Evolutionary conservation across 495 filamentous ascomycete genomes (phyloP), one percentile per base, ranked within the genome.

Genomic region (Antarctomyces pellizariae): DNA sequence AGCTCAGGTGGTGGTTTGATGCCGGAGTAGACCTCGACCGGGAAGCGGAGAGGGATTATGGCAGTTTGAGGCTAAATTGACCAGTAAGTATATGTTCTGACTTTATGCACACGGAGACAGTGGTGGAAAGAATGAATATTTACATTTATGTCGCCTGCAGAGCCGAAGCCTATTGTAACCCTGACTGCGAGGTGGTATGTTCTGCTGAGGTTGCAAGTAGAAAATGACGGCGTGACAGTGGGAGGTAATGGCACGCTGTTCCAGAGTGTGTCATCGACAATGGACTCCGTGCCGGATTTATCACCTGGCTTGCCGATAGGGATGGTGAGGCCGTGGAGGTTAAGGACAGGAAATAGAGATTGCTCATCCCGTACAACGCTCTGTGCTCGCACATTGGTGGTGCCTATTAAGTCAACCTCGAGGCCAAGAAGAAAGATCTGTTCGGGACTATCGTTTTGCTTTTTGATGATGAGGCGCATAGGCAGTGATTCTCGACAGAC

Each of bases 401-500:
- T 63, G n/a, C 68, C 71, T 18, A 90, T 56, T 5, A 97, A 54
- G 28, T 72, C 64, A 26, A 97, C 67, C 36, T 91, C 73, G 2
- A 95, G 46, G 25, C 67, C 68, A 28, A 73, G 64, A n/a, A 97
- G 41, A 26, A 67, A 74, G 2, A 93, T 52, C 1, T 62, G 56
- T 16, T 70, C 68, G 3, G 49, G 45, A 19, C 57, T 58, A 4
- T 70, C 59, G n/a, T 59, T 71, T 4, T 75, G 43, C 42, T 77
- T 89, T 29, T 67, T 73, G 11, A 74, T 57, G 4, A 97, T 45
- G 5, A 97, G 45, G 0, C 82, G 67, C 2, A 97, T 53, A 9
- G 86, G 80, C 3, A 97, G 42, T 0, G 76, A 66, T 31, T 80
- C 59, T 42, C 82, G 82, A 50, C 84, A 92, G 0, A 80, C 91